Evolutionary conservation across 1,284 basidiomycete genomes (phyloP), one percentile per base, ranked within the genome.

Genomic region (Leccinum pachyderme): DNA sequence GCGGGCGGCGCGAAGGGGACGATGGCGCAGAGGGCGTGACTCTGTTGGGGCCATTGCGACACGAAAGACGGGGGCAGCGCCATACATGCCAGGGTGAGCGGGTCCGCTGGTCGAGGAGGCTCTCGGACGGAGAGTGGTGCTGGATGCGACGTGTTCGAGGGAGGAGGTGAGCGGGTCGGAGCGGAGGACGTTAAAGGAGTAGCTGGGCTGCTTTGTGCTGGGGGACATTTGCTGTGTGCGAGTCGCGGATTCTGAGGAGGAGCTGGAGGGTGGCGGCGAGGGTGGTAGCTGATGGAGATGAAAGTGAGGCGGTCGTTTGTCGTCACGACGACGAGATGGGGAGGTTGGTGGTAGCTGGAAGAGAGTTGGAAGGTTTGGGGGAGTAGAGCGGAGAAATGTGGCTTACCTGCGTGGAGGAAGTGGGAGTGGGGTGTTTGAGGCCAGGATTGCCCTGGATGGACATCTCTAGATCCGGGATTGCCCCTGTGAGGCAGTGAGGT

Each of bases 121-220:
- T 22, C 72, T 65, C 15, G 69, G 71, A 41, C 70, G 71, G 18
- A 73, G 65, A 4, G 71, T 75, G 31, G 70, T 71, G 59, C 75
- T 76, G 29, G 77, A 75, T 7, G 74, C 68, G 51, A 79, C 70
- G 52, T 77, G 77, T 52, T 77, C 68, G n/a, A 79, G 72, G 7
- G 77, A 77, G 4, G 73, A 63, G 2, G 68, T 70, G 48, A 72
- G 50, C 31, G 77, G 77, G 60, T 77, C 73, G 4, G 77, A 73
- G 29, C 73, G 70, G 32, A 76, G 67, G 15, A 79, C 74, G 58
- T 73, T 74, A 64, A 78, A 79, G 2, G 70, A 68, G 57, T 70
- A 71, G 22, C 31, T 48, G 2, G 68, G 63, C 1, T 53, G 59
- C 18, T 62, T 66, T 3, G 58, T 28, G 9, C 49, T 4, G 8